Base-by-base conservation (phyloP, 2,329 filamentous ascomycete genomes). In the Colletotrichum limetticola region DNA sequence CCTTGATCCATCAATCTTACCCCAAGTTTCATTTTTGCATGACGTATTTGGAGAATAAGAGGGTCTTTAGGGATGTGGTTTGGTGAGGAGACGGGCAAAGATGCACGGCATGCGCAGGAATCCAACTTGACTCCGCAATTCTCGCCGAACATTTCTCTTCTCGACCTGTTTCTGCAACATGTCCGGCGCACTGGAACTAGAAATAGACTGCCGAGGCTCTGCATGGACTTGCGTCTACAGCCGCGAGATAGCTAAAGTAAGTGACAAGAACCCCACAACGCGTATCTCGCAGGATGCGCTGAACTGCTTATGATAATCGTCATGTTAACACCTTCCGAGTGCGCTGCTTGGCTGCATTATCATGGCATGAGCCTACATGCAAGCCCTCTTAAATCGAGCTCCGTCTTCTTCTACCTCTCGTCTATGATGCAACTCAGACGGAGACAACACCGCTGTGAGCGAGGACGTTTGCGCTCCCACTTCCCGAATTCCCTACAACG, bases 1-100 rank as follows among this genome's bases (percentile, higher is more conserved):
- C 35, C 9, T 16, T 57, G 14, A n/a, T 35, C 35, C 9, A 24
- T 57, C 32, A 9, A 16, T 56, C 24, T 12, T 66, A 46, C 62
- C 35, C 56, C 68, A 57, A 67, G 46, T 61, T 67, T 32, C 22
- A 49, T 16, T 61, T 3, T 5, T 37, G 56, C 63, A 61, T 67
- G 68, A 62, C 68, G 62, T 67, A 37, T 60, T 62, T 71, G 68
- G 68, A 67, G 63, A 67, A 67, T 30, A 22, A 65, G 46, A 60
- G 37, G 14, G 28, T 63, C 46, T 37, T 4, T 7, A n/a, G 22
- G 11, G 4, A 7, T 14, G 49, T 9, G 3, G 42, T 49, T 49
- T 4, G 42, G 42, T 26, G 30, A 26, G 49, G 14, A 16, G 22
- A 8, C 16, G 53, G 59, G 22, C 2, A 22, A 22, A 26, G 35